Conservation (phyloP, 305 asterid species). For the Striga hermonthica region DNA sequence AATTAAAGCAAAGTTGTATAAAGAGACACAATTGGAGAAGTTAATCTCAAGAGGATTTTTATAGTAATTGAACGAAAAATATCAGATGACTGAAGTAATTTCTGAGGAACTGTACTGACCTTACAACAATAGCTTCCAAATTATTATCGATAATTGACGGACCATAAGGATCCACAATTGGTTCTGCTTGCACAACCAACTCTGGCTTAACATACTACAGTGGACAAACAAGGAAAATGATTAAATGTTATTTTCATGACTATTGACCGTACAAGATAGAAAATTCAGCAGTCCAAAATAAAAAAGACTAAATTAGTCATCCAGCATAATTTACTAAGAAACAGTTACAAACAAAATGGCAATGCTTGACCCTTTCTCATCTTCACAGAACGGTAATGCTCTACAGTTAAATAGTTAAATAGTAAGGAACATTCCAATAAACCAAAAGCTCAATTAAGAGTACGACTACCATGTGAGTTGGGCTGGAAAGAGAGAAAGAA, state of each 20-base stretch:
- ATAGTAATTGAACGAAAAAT: too few relatives aligned
- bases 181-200: conserved; percentile 72
- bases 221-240: conserved; percentile 18
- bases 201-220: conserved; percentile 72
- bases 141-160: conserved; percentile 80
- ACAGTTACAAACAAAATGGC: conserved; percentile 2
- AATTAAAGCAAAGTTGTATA: neutral
- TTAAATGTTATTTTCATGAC: conserved; percentile 30
- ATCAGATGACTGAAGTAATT: neutral
- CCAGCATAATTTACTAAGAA: neutral
- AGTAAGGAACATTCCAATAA: neutral
- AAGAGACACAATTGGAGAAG: neutral
- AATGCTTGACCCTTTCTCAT: conserved; percentile 1
- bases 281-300: conserved; percentile 18
- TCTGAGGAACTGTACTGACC: conserved; percentile 40
- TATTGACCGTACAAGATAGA: conserved; percentile 5
- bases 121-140: conserved; percentile 88
- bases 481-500: conserved; percentile 19
- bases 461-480: conserved; percentile 31
- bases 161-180: conserved; percentile 87
- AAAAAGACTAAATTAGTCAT: conserved; percentile 1
- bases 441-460: neutral
- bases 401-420: neutral
- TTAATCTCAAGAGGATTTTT: neutral
- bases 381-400: conserved; percentile 7